Evolutionary conservation across 208 protist genomes (phyloP), one percentile per base, ranked within the genome.

Genomic region (Leishmania arabica): DNA sequence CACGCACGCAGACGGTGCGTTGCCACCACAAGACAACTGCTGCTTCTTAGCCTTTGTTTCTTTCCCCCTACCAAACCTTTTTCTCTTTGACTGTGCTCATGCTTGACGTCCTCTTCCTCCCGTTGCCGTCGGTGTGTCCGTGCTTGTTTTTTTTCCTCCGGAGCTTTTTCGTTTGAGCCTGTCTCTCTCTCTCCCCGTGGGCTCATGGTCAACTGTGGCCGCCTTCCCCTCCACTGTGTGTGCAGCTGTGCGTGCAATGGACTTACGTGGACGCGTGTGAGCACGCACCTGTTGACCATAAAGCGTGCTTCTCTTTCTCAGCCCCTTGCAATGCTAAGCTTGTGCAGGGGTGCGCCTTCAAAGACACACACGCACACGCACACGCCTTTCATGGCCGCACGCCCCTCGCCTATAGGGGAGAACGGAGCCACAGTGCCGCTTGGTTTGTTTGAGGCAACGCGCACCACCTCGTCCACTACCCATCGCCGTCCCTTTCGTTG

Each of bases 351-450:
- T 19, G 37, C 65, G 24, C 54, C 51, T 62, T 51, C 31, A 66
- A 27, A 15, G 21, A 69, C 56, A 65, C 56, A 65, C 69, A 74
- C 69, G 11, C 69, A 74, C 69, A 74, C 21, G 5, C 42, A 74
- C 64, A 69, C 37, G 17, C 34, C 40, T 47, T 47, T 47, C 3
- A 71, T 71, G 65, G 21, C 40, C 9, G 65, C 65, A 42, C 27
- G 1, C 65, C 24, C 7, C 40, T 71, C 19, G 42, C 6, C 13
- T 47, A 31, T 42, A 47, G 21, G 19, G 40, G 65, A n/a, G 4
- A 42, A n/a, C 1, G 19, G 11, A 15, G 65, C 7, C 2, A 1
- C 37, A 47, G 37, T 8, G 21, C 65, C 19, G 21, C 37, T 71
- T 47, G 65, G 19, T 47, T 47, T 47, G 37, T 15, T 71, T 2